phyloP scores from a whole-genome alignment of 2,329 filamentous ascomycete species.

The Trichophyton schoenleinii region DNA sequence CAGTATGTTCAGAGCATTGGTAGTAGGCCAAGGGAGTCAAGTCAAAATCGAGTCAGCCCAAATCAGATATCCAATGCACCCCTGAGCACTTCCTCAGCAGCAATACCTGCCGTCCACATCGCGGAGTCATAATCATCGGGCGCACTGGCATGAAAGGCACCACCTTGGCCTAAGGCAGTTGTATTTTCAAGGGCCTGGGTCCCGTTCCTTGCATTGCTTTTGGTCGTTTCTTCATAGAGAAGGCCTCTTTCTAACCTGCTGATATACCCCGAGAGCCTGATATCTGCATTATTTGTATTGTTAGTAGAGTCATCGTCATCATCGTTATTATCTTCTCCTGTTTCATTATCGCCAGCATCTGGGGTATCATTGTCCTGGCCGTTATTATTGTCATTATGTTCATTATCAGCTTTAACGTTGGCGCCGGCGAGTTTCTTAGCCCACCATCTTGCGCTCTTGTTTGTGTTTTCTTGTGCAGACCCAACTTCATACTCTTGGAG shows the following conservation, averaged over 20 bases:
- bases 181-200: not conserved
- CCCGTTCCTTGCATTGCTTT: not conserved
- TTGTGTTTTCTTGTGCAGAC: not conserved
- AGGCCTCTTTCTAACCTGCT: constrained; percentile 17
- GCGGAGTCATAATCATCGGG: constrained; percentile 12
- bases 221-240: constrained; percentile 14
- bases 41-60: not conserved
- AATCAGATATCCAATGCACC: constrained; percentile 7
- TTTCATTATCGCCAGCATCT: not conserved
- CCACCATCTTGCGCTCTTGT: constrained; percentile 1
- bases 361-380: not conserved
- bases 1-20: not conserved
- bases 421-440: not conserved
- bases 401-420: constrained; percentile 9
- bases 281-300: constrained; percentile 6
- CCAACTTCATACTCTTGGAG: not conserved
- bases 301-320: not conserved
- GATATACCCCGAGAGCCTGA: constrained; percentile 16
- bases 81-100: constrained; percentile 12
- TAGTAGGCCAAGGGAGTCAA: too few species aligned
- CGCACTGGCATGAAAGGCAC: not conserved
- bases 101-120: constrained; percentile 14
- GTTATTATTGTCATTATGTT: not conserved
- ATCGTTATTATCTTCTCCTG: constrained; percentile 5
- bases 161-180: not conserved